These are phyloP conservation scores for Cystofilobasidium macerans DNA, from an alignment of 768 basidiomycete species.

Conservation along the genomic window DNA sequence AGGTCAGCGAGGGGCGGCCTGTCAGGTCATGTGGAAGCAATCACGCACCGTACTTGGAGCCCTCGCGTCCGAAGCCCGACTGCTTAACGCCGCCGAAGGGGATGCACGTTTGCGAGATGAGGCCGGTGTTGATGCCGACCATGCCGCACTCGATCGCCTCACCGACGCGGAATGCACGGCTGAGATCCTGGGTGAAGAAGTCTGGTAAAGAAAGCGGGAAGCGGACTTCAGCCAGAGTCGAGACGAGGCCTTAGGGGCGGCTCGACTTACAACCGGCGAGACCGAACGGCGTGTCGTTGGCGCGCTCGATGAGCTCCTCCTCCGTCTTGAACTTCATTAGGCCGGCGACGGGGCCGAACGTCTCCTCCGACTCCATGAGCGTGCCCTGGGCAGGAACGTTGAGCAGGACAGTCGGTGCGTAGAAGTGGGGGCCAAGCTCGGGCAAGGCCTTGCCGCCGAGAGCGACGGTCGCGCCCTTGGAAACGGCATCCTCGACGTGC, in stretches of 20 bases:
- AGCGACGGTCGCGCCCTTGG: conserved; percentile 73
- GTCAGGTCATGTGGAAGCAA: too few species aligned
- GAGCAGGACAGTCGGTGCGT: conserved; percentile 73
- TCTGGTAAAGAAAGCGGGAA: conserved; percentile 46
- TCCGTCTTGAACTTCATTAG: conserved; percentile 85
- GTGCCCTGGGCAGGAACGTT: conserved; percentile 61
- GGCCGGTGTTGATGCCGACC: conserved; percentile 71
- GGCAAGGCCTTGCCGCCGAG: conserved; percentile 59
- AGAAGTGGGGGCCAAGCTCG: conserved; percentile 49
- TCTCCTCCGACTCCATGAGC: conserved; percentile 67
- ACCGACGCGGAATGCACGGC: conserved; percentile 84
- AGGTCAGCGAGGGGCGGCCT: too few species aligned
- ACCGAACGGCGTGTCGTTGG: conserved; percentile 72
- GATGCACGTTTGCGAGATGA: conserved; percentile 65
- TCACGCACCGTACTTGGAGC: conserved; percentile 69
- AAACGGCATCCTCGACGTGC: conserved; percentile 80
- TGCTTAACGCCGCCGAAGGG: conserved; percentile 75
- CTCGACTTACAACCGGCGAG: conserved; percentile 54
- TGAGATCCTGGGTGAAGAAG: conserved; percentile 78
- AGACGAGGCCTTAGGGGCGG: background rate
- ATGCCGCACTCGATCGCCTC: conserved; percentile 90
- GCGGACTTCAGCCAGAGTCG: background rate
- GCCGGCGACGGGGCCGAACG: conserved; percentile 81
- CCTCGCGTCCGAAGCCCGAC: conserved; percentile 78
- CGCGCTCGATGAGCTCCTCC: conserved; percentile 75